These are phyloP conservation scores for Fragaria nilgerrensis DNA, from an alignment of 306 rosid species.

Conservation along the genomic window DNA sequence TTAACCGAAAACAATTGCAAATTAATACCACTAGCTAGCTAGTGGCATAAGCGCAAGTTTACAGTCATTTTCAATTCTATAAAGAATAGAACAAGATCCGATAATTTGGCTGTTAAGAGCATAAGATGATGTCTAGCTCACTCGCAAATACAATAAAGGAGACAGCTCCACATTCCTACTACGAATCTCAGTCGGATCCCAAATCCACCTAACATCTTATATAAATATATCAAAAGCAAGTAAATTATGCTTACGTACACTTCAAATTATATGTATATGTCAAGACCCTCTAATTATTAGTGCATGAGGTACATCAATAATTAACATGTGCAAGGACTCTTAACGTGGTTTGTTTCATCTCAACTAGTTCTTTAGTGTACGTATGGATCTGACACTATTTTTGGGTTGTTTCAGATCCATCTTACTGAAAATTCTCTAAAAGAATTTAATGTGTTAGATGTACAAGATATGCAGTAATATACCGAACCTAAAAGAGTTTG, in stretches of 20 bases:
- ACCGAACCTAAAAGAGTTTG: neutral
- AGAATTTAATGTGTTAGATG: conserved; percentile 7
- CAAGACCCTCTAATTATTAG: neutral
- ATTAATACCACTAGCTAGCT: neutral
- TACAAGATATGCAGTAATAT: neutral
- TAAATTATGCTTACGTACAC: neutral
- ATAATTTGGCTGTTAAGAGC: conserved; percentile 27
- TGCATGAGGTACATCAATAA: neutral
- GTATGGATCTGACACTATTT: conserved; percentile 14
- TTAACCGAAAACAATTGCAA: neutral
- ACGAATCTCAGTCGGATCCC: neutral
- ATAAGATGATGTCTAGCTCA: conserved; percentile 16
- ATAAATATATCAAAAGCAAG: neutral
- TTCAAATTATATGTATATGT: neutral
- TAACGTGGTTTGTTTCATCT: conserved; percentile 4
- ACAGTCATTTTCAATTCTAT: neutral
- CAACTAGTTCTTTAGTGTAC: neutral
- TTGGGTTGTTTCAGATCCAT: neutral
- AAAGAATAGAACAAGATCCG: conserved; percentile 31
- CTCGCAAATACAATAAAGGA: neutral
- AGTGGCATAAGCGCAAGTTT: neutral
- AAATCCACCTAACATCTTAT: neutral
- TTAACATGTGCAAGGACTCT: neutral
- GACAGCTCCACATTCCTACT: conserved; percentile 12
- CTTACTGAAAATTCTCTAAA: conserved; percentile 7